A percentile compares a stretch with the other conserved stretches of the same genome.
Evolutionary conservation across 2,329 filamentous ascomycete species (phyloP).

Genomic region (Cyphellophora europaea): DNA sequence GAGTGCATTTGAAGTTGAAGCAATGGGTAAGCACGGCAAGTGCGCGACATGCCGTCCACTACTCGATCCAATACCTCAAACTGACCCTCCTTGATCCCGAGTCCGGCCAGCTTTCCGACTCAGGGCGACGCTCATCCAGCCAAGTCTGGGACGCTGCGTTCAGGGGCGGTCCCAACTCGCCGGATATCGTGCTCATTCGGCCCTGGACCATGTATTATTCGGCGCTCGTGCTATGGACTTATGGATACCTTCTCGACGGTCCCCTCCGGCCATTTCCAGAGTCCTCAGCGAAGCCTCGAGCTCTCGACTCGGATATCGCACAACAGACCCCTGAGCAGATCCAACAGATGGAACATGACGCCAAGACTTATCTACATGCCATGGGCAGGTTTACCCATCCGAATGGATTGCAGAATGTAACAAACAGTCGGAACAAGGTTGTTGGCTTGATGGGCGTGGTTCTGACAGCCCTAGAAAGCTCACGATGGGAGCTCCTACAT

Average conservation of each 20-base stretch:
- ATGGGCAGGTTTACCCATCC: constrained; percentile 66
- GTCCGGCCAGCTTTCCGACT: constrained; percentile 39
- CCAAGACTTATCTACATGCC: constrained; percentile 67
- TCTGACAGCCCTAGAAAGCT: constrained; percentile 66
- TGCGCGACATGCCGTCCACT: constrained; percentile 2
- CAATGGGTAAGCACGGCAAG: not conserved
- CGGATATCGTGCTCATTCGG: constrained; percentile 2
- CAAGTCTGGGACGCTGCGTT: not conserved
- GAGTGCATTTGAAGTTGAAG: constrained; percentile 4
- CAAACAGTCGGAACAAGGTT: constrained; percentile 67
- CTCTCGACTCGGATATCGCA: not conserved
- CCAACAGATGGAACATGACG: constrained; percentile 54
- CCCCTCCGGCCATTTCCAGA: constrained; percentile 43
- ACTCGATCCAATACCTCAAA: constrained; percentile 1
- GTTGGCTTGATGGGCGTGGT: constrained; percentile 71
- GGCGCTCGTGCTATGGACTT: constrained; percentile 50
- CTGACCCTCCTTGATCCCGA: not conserved
- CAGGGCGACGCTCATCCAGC: constrained; percentile 51
- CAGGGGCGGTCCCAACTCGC: not conserved
- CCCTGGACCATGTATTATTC: constrained; percentile 4
- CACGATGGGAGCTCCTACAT: constrained; percentile 81
- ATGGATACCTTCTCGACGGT: constrained; percentile 81
- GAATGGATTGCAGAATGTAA: constrained; percentile 62
- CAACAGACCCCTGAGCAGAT: not conserved
- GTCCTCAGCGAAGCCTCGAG: constrained; percentile 8